These are phyloP conservation scores for Astrocystis sublimbata DNA, from an alignment of 495 filamentous ascomycete species.

Conservation along the genomic window DNA sequence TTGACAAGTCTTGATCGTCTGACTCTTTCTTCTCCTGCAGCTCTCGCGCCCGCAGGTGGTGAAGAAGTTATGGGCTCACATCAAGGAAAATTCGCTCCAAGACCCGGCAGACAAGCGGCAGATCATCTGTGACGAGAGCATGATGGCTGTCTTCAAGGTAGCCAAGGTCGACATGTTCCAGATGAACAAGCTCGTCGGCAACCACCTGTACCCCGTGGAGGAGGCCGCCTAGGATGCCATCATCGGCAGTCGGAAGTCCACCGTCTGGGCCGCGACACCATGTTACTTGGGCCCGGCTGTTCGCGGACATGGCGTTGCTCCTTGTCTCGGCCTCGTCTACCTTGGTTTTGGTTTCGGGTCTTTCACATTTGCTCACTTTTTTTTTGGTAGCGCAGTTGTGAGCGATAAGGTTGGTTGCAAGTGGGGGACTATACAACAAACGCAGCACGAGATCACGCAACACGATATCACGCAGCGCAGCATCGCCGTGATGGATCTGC, in stretches of 20 bases:
- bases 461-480: neutral
- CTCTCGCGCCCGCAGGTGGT: slow-evolving; percentile 92
- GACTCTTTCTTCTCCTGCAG: slow-evolving; percentile 47
- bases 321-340: neutral
- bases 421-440: no score
- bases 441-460: no score
- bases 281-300: neutral
- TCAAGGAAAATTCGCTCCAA: slow-evolving; percentile 83
- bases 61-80: slow-evolving; percentile 92
- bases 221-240: slow-evolving; percentile 31
- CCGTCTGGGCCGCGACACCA: no score
- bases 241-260: neutral
- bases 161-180: slow-evolving; percentile 96
- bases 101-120: slow-evolving; percentile 88
- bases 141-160: slow-evolving; percentile 88
- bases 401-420: slow-evolving; percentile 3
- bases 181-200: slow-evolving; percentile 73
- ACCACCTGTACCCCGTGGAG: slow-evolving; percentile 57
- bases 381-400: neutral
- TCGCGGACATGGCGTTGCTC: neutral
- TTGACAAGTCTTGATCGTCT: no score
- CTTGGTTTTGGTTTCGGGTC: neutral
- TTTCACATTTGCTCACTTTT: no score
- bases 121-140: slow-evolving; percentile 85
- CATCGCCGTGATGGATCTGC: slow-evolving; percentile 17